Conservation (phyloP, 2,329 filamentous ascomycete species). For the Annulohypoxylon truncatum region DNA sequence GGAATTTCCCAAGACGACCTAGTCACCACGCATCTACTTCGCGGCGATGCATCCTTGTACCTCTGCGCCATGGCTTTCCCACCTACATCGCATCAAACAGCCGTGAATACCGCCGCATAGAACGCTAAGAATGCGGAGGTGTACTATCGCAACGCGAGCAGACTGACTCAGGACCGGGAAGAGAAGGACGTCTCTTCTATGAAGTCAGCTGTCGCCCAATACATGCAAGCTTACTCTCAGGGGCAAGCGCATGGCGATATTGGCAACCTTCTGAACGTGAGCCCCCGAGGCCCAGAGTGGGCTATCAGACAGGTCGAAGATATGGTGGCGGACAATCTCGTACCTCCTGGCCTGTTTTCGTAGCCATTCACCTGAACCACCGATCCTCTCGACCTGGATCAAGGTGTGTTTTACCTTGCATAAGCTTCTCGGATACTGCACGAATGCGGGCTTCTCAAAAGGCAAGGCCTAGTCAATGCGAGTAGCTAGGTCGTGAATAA, state of each 20-base stretch:
- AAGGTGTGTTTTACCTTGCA: too few species aligned
- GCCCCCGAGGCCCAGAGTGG: slow-evolving; percentile 37
- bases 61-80: slow-evolving; percentile 45
- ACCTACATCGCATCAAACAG: slow-evolving; percentile 41
- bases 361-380: slow-evolving; percentile 8
- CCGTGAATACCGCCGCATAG: slow-evolving; percentile 38
- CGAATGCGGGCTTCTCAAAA: too few species aligned
- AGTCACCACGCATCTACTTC: slow-evolving; percentile 45
- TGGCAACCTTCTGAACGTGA: slow-evolving; percentile 22
- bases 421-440: too few species aligned
- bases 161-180: slow-evolving; percentile 37
- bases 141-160: slow-evolving; percentile 50
- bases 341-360: slow-evolving; percentile 33
- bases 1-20: slow-evolving; percentile 39
- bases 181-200: slow-evolving; percentile 35
- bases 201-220: slow-evolving; percentile 35
- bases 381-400: too few species aligned
- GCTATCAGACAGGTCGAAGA: slow-evolving; percentile 41
- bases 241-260: slow-evolving; percentile 26
- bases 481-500: background rate
- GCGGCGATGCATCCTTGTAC: slow-evolving; percentile 47
- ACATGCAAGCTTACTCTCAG: slow-evolving; percentile 29
- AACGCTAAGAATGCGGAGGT: slow-evolving; percentile 48
- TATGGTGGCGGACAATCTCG: slow-evolving; percentile 40
- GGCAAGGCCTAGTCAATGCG: background rate